A percentile compares a stretch with the other conserved stretches of the same genome.
phyloP scores from a whole-genome alignment of 768 basidiomycete genomes.

The Sarcomyxa edulis region DNA sequence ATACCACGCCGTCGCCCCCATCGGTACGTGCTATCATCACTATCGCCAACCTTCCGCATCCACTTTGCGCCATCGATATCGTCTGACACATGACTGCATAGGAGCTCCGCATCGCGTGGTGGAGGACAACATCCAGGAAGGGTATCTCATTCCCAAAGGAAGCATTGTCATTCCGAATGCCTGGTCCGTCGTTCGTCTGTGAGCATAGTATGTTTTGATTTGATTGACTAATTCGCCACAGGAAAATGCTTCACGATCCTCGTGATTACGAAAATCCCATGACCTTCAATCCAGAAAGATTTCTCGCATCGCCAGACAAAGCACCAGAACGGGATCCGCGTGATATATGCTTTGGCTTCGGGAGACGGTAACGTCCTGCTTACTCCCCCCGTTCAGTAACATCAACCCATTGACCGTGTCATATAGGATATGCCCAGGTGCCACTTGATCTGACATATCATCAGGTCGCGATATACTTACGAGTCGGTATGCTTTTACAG shows the following conservation, averaged over 20 bases:
- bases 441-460: not conserved
- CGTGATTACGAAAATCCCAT: constrained; percentile 23
- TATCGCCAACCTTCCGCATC: not conserved
- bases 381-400: no score
- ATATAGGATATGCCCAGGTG: constrained; percentile 13
- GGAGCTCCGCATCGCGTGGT: constrained; percentile 20
- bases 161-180: constrained; percentile 15
- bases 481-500: constrained; percentile 42
- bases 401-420: constrained; percentile 7
- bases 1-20: constrained; percentile 1
- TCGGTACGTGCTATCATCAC: not conserved
- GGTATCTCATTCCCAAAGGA: constrained; percentile 28
- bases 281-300: constrained; percentile 26
- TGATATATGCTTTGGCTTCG: constrained; percentile 17
- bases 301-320: constrained; percentile 10
- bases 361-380: no score
- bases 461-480: not conserved
- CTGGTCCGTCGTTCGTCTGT: constrained; percentile 9
- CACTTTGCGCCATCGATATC: no score
- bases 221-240: not conserved
- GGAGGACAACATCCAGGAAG: constrained; percentile 24
- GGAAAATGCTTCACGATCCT: constrained; percentile 27
- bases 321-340: constrained; percentile 15
- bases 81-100: constrained; percentile 10
- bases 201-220: not conserved